Conservation (phyloP, 1,284 basidiomycete genomes). For the Irpex rosettiformis region DNA sequence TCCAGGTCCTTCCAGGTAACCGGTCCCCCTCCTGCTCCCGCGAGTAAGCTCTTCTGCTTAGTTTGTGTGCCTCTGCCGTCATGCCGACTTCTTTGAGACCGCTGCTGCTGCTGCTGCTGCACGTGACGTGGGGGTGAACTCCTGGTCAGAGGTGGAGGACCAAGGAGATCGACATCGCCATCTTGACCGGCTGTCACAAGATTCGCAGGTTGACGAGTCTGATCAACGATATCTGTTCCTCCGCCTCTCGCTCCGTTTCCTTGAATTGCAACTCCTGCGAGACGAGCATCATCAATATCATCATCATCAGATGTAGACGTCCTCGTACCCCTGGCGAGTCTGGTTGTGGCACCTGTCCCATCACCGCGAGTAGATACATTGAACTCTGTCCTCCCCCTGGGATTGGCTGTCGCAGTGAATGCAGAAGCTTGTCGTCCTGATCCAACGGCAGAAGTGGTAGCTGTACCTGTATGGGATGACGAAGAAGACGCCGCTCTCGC, state of each 20-base stretch:
- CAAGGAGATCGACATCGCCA: neutral
- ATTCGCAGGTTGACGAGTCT: neutral
- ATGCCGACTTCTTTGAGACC: neutral
- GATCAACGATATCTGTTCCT: neutral
- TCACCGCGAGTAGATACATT: constrained; percentile 2
- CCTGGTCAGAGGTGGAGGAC: neutral
- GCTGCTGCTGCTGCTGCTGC: neutral
- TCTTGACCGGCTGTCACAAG: neutral
- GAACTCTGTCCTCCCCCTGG: neutral
- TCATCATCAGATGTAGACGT: constrained; percentile 1
- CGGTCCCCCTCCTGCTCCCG: constrained; percentile 21
- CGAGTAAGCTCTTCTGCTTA: neutral
- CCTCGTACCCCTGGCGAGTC: constrained; percentile 2
- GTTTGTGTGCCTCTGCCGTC: neutral
- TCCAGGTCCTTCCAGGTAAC: constrained; percentile 73
- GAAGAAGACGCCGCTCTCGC: neutral
- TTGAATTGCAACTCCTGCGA: neutral
- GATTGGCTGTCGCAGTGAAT: neutral
- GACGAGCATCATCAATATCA: neutral
- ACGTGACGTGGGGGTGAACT: neutral
- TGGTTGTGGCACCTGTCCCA: neutral
- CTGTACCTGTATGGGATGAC: neutral
- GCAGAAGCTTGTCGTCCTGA: neutral
- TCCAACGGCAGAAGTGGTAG: neutral
- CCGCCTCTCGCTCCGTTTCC: neutral